Evolutionary conservation across 108 stramenopile genomes (phyloP), one percentile per base, ranked within the genome.

Genomic region (Cylindrotheca fusiformis): DNA sequence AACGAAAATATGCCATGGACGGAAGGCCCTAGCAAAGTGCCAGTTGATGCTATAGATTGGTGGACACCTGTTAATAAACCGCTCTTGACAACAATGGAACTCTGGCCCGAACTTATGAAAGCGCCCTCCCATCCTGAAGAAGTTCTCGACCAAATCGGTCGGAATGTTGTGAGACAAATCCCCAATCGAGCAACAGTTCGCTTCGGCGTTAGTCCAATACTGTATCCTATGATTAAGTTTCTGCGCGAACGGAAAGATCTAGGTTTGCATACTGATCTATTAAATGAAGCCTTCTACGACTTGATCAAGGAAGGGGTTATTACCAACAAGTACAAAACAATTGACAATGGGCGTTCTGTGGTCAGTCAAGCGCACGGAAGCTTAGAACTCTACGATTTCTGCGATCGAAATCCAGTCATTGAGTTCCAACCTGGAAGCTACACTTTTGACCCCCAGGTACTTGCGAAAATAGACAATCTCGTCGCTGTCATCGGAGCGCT

Each of bases 1-100:
- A 75, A 68, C 30, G 48, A 51, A 30, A 41, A 68, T 50, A 68
- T 75, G 67, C 74, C 74, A 25, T 75, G 74, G 74, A 75, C 74
- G 23, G 74, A 75, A 62, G 74, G 74, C 14, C 74, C 47, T 1
- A 45, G 32, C 0, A 75, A 75, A 30, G 52, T 75, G 0, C 28
- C 32, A 0, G 25, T 50, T 2, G 29, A 45, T 10, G n/a, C 68
- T 14, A 75, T 75, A 5, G 61, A 75, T 63, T 68, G 52, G 52
- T 75, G 74, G 74, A 33, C 68, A 22, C 26, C 58, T 6, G 32
- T 46, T 25, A 22, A 75, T 47, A 57, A 49, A 50, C 60, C 60
- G 4, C 60, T 75, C 4, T 46, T 52, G 41, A 75, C 74, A 14
- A 68, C 74, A 4, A 8, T 50, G 0, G 36, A 75, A 58, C 55